A percentile compares a stretch with the other conserved stretches of the same genome.
These are phyloP conservation scores for Ogataea nonfermentans DNA, from an alignment of 805 yeast genomes.

Conservation along the genomic window DNA sequence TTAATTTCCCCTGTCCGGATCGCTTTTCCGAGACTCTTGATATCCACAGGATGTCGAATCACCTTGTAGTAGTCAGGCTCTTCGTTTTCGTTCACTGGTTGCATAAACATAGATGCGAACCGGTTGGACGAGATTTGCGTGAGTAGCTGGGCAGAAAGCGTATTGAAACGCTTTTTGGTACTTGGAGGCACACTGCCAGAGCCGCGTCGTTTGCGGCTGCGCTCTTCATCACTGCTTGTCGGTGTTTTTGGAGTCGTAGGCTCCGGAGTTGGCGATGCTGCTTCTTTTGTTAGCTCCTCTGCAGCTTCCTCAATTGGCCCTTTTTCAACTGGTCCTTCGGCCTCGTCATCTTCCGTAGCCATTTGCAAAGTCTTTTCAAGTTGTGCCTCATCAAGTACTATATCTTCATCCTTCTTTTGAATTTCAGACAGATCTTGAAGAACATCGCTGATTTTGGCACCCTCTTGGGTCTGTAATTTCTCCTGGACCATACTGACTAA, in stretches of 20 bases:
- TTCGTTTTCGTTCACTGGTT: conserved; percentile 63
- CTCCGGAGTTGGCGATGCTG: conserved; percentile 21
- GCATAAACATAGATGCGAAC: conserved; percentile 69
- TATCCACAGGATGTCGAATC: conserved; percentile 63
- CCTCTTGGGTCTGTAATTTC: conserved; percentile 11
- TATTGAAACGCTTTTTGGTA: conserved; percentile 53
- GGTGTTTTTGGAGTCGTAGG: conserved; percentile 19
- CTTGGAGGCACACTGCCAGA: conserved; percentile 18
- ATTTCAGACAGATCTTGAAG: conserved; percentile 5
- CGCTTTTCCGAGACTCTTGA: conserved; percentile 57
- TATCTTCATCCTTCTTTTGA: conserved; percentile 5
- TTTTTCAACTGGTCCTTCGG: conserved; percentile 3
- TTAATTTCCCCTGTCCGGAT: conserved; percentile 59
- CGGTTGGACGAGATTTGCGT: conserved; percentile 66
- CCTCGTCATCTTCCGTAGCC: conserved; percentile 5
- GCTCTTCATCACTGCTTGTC: conserved; percentile 10
- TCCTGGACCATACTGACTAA: conserved; percentile 6
- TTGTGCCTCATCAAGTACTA: conserved; percentile 6
- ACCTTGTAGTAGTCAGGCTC: conserved; percentile 69
- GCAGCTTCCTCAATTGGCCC: conserved; percentile 9
- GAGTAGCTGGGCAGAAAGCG: conserved; percentile 58
- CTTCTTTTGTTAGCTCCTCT: conserved; percentile 10
- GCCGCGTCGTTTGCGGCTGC: conserved; percentile 21
- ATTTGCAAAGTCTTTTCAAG: conserved; percentile 7
- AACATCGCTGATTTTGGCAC: conserved; percentile 6